Evolutionary conservation across 1,284 basidiomycete species (phyloP), one percentile per base, ranked within the genome.

Genomic region (Sanghuangporus baumii): DNA sequence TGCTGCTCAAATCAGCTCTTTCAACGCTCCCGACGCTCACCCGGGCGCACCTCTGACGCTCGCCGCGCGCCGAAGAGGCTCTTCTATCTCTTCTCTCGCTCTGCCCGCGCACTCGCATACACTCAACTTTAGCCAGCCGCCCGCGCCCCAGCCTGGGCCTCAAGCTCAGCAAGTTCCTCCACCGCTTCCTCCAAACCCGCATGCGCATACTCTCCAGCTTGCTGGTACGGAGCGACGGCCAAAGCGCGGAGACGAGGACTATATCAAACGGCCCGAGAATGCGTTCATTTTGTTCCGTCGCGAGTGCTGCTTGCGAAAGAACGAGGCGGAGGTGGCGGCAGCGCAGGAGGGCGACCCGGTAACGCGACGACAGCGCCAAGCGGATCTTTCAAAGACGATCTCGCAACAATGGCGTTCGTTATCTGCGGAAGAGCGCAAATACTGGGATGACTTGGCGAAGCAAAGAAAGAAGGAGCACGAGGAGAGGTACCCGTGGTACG

Each of bases 201-300:
- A 83, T 57, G 73, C 79, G 14, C 52, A 78, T 79, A 43, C 72
- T 76, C 16, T 80, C 76, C 66, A 70, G 78, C 23, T 74, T 74
- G 11, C 70, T 70, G 64, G 69, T 63, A 64, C 72, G 65, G 86
- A 88, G 69, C 85, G 85, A 66, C 79, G 88, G 66, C 88, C 88
- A 5, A 87, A 83, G 75, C 87, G 85, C 75, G 88, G 88, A 69
- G 88, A 90, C 73, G 86, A 88, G 61, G 87, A 88, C 72, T 90
- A 90, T 71, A 83, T 90, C 76, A 90, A 90, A 73, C 83, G 88
- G 36, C 88, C 88, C 3, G 88, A 90, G 75, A 90, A 90, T 70
- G 88, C 88, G 23, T 90, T 90, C 79, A 90, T 90, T 71, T 80
- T 90, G 59, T 90, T 90, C 81, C 82, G 88, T 62, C 81, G 88